phyloP scores from a whole-genome alignment of 1,284 basidiomycete species.

The Phenoliferia sp. region DNA sequence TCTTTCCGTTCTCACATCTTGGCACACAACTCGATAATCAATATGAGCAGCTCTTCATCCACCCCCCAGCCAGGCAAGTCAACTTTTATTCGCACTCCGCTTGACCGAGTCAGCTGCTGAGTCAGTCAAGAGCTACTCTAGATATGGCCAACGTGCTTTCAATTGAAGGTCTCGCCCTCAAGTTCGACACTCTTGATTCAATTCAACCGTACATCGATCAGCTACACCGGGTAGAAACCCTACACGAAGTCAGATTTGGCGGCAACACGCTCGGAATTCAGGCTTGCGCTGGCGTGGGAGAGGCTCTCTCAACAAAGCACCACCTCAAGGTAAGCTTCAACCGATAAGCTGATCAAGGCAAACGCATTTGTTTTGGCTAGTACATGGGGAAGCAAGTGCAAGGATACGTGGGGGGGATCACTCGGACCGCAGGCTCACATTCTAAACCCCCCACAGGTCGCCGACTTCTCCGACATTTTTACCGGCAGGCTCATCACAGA shows the following conservation, averaged over 20 bases:
- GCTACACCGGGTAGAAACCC: slow-evolving; percentile 56
- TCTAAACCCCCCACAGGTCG: slow-evolving; percentile 58
- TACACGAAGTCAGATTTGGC: slow-evolving; percentile 82
- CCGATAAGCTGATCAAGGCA: no score
- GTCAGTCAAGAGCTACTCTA: no score
- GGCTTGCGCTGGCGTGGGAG: slow-evolving; percentile 79
- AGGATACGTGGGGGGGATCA: not conserved
- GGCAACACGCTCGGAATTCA: slow-evolving; percentile 96
- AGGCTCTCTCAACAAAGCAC: slow-evolving; percentile 66
- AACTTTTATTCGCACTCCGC: no score
- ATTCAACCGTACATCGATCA: slow-evolving; percentile 70
- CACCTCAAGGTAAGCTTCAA: slow-evolving; percentile 63
- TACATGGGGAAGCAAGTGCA: not conserved
- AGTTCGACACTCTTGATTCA: slow-evolving; percentile 73
- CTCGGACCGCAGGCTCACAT: not conserved
- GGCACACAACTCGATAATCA: no score
- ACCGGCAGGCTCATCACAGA: slow-evolving; percentile 93
- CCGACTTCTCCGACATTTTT: slow-evolving; percentile 96
- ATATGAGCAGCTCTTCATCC: not conserved
- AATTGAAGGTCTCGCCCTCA: slow-evolving; percentile 69
- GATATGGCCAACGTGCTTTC: slow-evolving; percentile 49
- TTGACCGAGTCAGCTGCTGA: no score
- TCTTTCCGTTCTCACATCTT: no score
- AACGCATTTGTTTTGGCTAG: no score
- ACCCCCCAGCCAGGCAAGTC: no score